Base-by-base conservation (phyloP, 768 basidiomycete genomes). In the Tylopilus balloui region DNA sequence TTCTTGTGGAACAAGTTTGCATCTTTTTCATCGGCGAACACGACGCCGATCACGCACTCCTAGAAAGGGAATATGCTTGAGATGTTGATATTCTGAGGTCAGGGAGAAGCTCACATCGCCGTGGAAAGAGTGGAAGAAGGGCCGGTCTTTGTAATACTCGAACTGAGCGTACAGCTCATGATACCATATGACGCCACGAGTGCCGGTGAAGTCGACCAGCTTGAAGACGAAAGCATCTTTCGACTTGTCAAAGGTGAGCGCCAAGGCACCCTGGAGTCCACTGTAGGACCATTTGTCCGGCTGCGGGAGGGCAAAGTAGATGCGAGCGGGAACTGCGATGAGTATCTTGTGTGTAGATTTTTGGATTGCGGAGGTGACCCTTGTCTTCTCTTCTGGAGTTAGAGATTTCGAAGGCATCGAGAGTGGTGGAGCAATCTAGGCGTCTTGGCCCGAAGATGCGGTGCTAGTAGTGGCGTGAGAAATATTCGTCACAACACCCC, bases 81-180 rank as follows among this genome's bases (percentile, higher is more conserved):
- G n/a, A n/a, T n/a, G 49, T 13, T 4, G 13, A 19, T 7, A 15
- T 19, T 29, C n/a, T 12, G 13, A 4, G 19, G n/a, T 47, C 17
- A n/a, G 13, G 36, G 51, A 31, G 12, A 6, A n/a, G 78, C 93
- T 69, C 62, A 95, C 94, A 72, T 99, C 94, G 44, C 90, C 86
- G 3, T 84, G 75, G 67, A 96, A 97, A 1, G 92, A 84, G 70
- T 95, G 90, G 61, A 98, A 96, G 78, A 85, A 94, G 2, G 86
- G 78, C 52, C 92, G 75, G 64, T 98, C 95, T 60, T 86, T 78
- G 61, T 79, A 72, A 63, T 92, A 91, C 48, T 88, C 81, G 54
- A 95, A 79, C 27, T 81, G 83, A 21, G 86, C 75, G 58, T 92
- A 95, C 5, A 97, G 69, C 65, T 95, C 92, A 56, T 96, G 90